These are phyloP conservation scores for Theobroma cacao DNA, from an alignment of 345 rosid genomes.

Conservation along the genomic window DNA sequence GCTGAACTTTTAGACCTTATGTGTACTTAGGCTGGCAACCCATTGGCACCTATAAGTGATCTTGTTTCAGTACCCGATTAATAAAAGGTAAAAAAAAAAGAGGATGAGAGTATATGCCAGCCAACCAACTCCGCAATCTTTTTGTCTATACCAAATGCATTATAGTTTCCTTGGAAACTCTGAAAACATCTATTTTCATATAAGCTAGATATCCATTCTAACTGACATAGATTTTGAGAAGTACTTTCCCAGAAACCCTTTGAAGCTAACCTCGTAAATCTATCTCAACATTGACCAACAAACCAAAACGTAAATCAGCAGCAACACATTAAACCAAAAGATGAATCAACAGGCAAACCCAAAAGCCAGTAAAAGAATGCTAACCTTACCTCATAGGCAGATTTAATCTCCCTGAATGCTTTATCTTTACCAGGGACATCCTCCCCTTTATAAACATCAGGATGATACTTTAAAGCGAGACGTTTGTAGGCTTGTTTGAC, in stretches of 20 bases:
- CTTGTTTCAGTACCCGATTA: no score
- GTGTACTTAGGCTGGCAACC: no score
- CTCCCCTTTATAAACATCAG: conserved; percentile 32
- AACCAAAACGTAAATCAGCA: neutral
- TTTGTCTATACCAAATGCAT: neutral
- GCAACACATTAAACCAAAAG: neutral
- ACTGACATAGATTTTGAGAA: neutral
- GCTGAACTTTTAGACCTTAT: no score
- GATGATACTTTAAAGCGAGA: conserved; percentile 38
- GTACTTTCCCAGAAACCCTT: neutral
- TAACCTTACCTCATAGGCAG: conserved; percentile 30
- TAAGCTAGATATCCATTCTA: no score
- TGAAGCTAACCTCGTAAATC: neutral
- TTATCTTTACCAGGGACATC: conserved; percentile 16
- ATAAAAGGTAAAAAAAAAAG: no score
- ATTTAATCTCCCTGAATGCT: conserved; percentile 27
- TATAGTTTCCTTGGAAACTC: neutral
- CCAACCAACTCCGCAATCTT: neutral
- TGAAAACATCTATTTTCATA: neutral
- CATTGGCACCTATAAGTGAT: no score
- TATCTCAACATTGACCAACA: neutral
- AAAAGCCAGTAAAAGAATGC: neutral
- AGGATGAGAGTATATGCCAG: no score
- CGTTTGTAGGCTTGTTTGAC: conserved; percentile 30
- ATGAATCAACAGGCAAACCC: neutral